A percentile compares a stretch with the other conserved stretches of the same genome.
Evolutionary conservation across 2,329 filamentous ascomycete genomes (phyloP).

Genomic region (Ophiostoma quercus): DNA sequence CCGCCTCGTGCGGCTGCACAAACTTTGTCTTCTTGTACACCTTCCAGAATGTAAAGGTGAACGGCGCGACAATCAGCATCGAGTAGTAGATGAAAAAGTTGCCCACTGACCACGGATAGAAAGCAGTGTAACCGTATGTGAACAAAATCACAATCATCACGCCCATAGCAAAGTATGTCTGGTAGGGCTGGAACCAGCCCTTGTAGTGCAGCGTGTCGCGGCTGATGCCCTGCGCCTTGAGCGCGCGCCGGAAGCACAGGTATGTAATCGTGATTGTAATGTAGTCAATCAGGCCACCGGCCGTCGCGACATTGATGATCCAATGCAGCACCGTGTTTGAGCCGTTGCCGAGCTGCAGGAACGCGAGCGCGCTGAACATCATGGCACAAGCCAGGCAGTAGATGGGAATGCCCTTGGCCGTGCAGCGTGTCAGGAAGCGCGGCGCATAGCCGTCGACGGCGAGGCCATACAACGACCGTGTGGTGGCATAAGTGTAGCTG

Average conservation of each 20-base stretch:
- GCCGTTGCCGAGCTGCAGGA: constrained; percentile 38
- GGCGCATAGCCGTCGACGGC: constrained; percentile 41
- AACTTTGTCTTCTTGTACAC: constrained; percentile 53
- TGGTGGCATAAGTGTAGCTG: constrained; percentile 49
- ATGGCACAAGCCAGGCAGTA: constrained; percentile 37
- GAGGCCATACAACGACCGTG: constrained; percentile 39
- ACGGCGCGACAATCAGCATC: constrained; percentile 50
- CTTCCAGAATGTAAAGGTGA: constrained; percentile 59
- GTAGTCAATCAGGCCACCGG: constrained; percentile 43
- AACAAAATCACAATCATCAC: constrained; percentile 25
- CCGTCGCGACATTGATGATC: constrained; percentile 41
- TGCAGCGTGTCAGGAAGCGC: constrained; percentile 35
- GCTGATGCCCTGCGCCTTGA: constrained; percentile 37
- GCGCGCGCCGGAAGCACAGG: constrained; percentile 37
- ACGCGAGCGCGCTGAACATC: constrained; percentile 37
- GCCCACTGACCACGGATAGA: constrained; percentile 44
- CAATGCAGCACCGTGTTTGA: constrained; percentile 39
- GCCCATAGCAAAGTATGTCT: constrained; percentile 34
- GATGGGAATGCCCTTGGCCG: constrained; percentile 37
- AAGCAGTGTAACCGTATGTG: constrained; percentile 52
- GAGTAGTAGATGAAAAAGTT: constrained; percentile 53
- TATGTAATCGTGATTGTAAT: constrained; percentile 39
- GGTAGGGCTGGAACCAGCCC: constrained; percentile 38
- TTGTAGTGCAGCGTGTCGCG: constrained; percentile 37
- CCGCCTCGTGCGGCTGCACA: constrained; percentile 26